These are phyloP conservation scores for Ochetophila trinervis DNA, from an alignment of 306 rosid genomes.

Conservation along the genomic window DNA sequence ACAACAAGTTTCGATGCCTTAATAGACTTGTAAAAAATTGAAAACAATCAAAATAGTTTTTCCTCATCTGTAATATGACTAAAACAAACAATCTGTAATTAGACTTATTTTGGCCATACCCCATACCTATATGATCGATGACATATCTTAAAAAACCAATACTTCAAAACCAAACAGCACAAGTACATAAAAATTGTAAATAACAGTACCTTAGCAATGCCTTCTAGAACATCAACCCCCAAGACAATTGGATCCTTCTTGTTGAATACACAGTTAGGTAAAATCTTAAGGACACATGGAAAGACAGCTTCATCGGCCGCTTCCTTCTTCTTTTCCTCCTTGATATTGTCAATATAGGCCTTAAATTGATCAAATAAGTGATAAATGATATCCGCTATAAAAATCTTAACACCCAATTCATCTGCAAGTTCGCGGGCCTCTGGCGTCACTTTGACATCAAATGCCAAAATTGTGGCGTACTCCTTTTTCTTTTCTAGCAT, in stretches of 20 bases:
- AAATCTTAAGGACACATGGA: conserved; percentile 74
- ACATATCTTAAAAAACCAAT: conserved; percentile 1
- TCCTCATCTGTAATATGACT: no score
- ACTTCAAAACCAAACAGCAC: background rate
- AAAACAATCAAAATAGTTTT: no score
- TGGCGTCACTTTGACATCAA: conserved; percentile 95
- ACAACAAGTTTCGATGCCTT: no score
- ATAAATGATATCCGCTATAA: conserved; percentile 88
- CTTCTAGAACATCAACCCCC: conserved; percentile 93
- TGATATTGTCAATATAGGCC: conserved; percentile 81
- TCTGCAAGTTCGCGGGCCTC: conserved; percentile 93
- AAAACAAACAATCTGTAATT: no score
- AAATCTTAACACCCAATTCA: conserved; percentile 77
- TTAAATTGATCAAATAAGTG: conserved; percentile 88
- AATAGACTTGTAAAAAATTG: no score
- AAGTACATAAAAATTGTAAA: conserved; percentile 1
- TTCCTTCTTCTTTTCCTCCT: conserved; percentile 93
- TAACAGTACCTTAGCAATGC: conserved; percentile 72
- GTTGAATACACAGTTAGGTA: conserved; percentile 86
- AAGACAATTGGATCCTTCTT: conserved; percentile 96
- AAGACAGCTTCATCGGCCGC: conserved; percentile 92
- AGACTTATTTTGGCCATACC: background rate
- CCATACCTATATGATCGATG: background rate
- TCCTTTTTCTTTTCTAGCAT: conserved; percentile 94
- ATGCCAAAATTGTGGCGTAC: conserved; percentile 83